Conservation (phyloP, 495 filamentous ascomycete species). For the Sphaerosporella brunnea region DNA sequence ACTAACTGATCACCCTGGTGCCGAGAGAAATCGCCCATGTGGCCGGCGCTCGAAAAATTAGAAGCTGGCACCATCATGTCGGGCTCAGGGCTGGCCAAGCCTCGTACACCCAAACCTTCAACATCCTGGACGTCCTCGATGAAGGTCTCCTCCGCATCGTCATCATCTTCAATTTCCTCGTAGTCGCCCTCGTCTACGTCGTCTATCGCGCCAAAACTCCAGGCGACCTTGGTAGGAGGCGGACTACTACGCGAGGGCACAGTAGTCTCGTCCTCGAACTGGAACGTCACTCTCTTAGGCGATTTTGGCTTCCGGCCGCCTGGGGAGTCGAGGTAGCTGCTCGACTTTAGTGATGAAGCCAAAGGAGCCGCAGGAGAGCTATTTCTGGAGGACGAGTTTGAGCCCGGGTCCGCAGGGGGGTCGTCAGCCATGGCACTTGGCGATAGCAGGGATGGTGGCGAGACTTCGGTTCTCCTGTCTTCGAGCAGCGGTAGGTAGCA, state of each 20-base stretch:
- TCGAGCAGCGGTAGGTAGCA: conserved; percentile 23
- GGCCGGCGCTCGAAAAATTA: conserved; percentile 8
- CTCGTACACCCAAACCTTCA: too few relatives aligned
- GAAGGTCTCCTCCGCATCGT: conserved; percentile 7
- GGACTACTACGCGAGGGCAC: conserved; percentile 26
- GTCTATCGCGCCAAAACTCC: conserved; percentile 9
- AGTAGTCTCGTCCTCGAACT: conserved; percentile 23
- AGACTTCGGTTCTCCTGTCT: conserved; percentile 8
- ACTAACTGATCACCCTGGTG: conserved; percentile 3
- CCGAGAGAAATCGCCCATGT: not conserved
- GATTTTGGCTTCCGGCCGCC: conserved; percentile 23
- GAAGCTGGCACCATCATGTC: conserved; percentile 5
- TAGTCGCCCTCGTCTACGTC: conserved; percentile 6
- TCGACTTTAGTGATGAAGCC: conserved; percentile 24
- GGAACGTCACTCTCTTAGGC: conserved; percentile 25
- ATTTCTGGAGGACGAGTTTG: not conserved
- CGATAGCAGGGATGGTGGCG: not conserved
- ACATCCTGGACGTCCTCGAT: conserved; percentile 13
- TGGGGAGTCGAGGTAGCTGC: conserved; percentile 12
- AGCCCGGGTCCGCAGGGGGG: not conserved
- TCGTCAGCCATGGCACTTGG: not conserved
- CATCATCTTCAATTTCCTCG: conserved; percentile 13
- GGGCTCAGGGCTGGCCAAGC: too few relatives aligned
- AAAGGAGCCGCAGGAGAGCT: conserved; percentile 19
- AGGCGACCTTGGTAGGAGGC: conserved; percentile 18